Evolutionary conservation across 768 basidiomycete species (phyloP).

Genomic region (Gelatoporia subvermispora): DNA sequence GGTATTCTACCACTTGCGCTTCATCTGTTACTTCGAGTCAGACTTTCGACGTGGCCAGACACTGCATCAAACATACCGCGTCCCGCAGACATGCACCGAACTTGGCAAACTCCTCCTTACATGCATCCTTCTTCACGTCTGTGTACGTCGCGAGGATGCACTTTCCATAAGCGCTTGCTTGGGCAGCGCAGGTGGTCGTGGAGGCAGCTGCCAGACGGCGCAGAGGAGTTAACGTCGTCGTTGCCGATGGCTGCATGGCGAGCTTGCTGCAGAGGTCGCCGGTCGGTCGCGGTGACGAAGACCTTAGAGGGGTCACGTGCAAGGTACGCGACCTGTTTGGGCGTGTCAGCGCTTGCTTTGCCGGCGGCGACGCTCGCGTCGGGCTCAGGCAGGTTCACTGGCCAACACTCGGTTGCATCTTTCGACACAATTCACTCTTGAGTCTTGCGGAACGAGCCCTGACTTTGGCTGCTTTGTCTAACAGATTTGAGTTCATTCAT

Average conservation of each 20-base stretch:
- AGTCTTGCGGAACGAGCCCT: too few relatives aligned
- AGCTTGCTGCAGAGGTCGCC: not conserved
- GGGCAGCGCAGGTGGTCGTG: conserved; percentile 63
- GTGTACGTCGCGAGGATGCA: conserved; percentile 81
- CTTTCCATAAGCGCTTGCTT: conserved; percentile 81
- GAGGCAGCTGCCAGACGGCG: conserved; percentile 65
- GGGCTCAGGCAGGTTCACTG: too few relatives aligned
- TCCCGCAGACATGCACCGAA: conserved; percentile 81
- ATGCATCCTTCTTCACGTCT: conserved; percentile 81
- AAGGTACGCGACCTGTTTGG: not conserved
- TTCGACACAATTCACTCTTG: too few relatives aligned
- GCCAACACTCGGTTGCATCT: too few relatives aligned
- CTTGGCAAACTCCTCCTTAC: conserved; percentile 75
- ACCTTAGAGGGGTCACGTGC: not conserved
- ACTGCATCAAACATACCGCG: conserved; percentile 48
- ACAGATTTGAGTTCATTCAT: too few relatives aligned
- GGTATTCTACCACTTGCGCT: conserved; percentile 44
- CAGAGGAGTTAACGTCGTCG: conserved; percentile 41
- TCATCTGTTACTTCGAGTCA: conserved; percentile 36
- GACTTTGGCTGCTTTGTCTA: too few relatives aligned
- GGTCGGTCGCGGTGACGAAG: not conserved
- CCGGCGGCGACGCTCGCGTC: not conserved
- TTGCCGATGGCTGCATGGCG: conserved; percentile 18
- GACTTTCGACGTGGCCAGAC: not conserved
- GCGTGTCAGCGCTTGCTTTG: not conserved